Evolutionary conservation across 1,284 basidiomycete species (phyloP).

Genomic region (Phellinidium pouzarii): DNA sequence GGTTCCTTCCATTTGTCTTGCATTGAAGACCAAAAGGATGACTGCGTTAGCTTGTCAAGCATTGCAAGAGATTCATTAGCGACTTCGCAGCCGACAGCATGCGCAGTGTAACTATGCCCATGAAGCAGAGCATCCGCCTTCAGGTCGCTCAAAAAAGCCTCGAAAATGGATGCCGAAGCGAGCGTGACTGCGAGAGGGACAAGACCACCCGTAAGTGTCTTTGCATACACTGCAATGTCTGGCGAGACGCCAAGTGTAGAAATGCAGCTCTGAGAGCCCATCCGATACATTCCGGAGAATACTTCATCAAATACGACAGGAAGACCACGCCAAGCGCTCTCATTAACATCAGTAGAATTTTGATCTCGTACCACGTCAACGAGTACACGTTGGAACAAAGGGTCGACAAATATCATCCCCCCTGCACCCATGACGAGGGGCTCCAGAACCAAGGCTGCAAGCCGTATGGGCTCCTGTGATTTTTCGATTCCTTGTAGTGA

Average conservation of each 20-base stretch:
- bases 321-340: constrained; percentile 57
- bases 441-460: constrained; percentile 82
- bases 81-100: constrained; percentile 87
- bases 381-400: constrained; percentile 88
- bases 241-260: constrained; percentile 67
- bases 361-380: constrained; percentile 71
- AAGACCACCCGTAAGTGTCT: constrained; percentile 91
- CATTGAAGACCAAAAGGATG: constrained; percentile 52
- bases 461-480: constrained; percentile 31
- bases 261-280: constrained; percentile 66
- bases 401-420: constrained; percentile 97
- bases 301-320: constrained; percentile 97
- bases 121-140: constrained; percentile 89
- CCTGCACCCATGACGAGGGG: constrained; percentile 94
- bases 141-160: constrained; percentile 66
- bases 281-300: constrained; percentile 85
- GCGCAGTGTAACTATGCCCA: constrained; percentile 93
- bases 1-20: constrained; percentile 42
- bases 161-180: constrained; percentile 74
- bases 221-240: constrained; percentile 89
- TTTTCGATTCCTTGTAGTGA: constrained; percentile 37
- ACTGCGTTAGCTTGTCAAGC: constrained; percentile 44
- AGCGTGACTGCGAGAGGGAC: constrained; percentile 85
- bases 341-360: constrained; percentile 21
- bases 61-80: constrained; percentile 76